Percentiles rank a stretch among this genome's conserved stretches.
Conservation (phyloP, 257 asterid genomes). For the Solanum peruvianum region DNA sequence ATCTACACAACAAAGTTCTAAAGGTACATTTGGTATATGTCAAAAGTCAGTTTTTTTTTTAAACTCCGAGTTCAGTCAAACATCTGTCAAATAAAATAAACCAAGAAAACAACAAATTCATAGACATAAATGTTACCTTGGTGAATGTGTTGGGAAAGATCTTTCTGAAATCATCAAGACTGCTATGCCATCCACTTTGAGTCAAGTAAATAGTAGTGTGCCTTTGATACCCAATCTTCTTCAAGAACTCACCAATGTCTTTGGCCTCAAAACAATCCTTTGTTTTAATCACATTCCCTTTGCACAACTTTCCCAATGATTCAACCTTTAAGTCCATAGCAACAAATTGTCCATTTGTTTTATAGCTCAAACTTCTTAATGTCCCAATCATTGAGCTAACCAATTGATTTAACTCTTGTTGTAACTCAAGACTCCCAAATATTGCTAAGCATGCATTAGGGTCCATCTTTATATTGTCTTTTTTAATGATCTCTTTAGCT, state of each 20-base stretch:
- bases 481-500: not conserved
- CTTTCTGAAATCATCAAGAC: slow-evolving; percentile 32
- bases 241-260: slow-evolving; percentile 29
- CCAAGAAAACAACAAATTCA: not conserved
- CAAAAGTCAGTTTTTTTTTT: not conserved
- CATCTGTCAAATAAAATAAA: not conserved
- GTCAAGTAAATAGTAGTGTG: slow-evolving; percentile 43
- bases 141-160: slow-evolving; percentile 49
- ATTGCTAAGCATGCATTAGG: slow-evolving; percentile 25
- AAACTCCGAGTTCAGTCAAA: not conserved
- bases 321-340: slow-evolving; percentile 39
- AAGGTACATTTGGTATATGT: not conserved
- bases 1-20: not conserved
- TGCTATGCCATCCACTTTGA: slow-evolving; percentile 38
- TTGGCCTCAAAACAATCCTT: slow-evolving; percentile 16
- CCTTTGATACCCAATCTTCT: slow-evolving; percentile 28
- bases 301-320: slow-evolving; percentile 10
- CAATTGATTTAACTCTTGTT: slow-evolving; percentile 21
- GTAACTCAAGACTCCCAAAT: slow-evolving; percentile 36
- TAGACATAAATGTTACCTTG: slow-evolving; percentile 25
- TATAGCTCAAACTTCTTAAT: slow-evolving; percentile 31
- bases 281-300: not conserved
- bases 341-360: slow-evolving; percentile 26
- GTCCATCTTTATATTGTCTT: not conserved
- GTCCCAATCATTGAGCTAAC: slow-evolving; percentile 37